phyloP scores from a whole-genome alignment of 2,329 filamentous ascomycete species.

The Alternaria sp. region DNA sequence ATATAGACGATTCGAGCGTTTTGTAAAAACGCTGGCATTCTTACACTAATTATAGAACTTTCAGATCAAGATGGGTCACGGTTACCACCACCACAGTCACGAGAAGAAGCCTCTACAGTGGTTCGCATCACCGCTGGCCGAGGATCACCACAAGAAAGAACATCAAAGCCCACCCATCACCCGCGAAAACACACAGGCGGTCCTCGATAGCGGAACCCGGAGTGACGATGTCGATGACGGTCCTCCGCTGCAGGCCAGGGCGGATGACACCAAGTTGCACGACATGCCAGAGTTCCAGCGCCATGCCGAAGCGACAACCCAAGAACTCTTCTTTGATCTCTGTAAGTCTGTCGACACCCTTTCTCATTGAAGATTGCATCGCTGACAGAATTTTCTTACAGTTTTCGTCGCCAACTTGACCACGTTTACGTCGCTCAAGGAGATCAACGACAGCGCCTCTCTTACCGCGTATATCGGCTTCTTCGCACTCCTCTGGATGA shows the following conservation, averaged over 20 bases:
- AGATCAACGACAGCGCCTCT: conserved; percentile 60
- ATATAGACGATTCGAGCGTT: not conserved
- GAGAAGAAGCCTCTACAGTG: conserved; percentile 5
- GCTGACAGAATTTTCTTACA: not conserved
- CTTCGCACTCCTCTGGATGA: conserved; percentile 70
- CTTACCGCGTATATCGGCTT: conserved; percentile 60
- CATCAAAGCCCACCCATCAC: not conserved
- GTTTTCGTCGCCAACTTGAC: conserved; percentile 60
- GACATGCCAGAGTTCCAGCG: conserved; percentile 1
- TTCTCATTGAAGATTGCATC: not conserved
- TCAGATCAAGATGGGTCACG: not conserved
- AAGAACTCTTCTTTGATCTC: conserved; percentile 12
- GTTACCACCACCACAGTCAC: not conserved
- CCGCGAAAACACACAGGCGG: not conserved
- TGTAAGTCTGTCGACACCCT: not conserved
- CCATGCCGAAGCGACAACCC: conserved; percentile 5
- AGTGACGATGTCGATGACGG: not conserved
- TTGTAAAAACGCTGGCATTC: not conserved
- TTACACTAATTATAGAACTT: not conserved
- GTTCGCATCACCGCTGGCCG: conserved; percentile 3
- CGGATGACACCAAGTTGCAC: not conserved
- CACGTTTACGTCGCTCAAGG: conserved; percentile 65
- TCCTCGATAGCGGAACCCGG: not conserved
- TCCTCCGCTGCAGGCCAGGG: not conserved
- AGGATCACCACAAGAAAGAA: not conserved